phyloP scores from a whole-genome alignment of 352 stramenopile genomes.

The Thraustochytrium striatum region DNA sequence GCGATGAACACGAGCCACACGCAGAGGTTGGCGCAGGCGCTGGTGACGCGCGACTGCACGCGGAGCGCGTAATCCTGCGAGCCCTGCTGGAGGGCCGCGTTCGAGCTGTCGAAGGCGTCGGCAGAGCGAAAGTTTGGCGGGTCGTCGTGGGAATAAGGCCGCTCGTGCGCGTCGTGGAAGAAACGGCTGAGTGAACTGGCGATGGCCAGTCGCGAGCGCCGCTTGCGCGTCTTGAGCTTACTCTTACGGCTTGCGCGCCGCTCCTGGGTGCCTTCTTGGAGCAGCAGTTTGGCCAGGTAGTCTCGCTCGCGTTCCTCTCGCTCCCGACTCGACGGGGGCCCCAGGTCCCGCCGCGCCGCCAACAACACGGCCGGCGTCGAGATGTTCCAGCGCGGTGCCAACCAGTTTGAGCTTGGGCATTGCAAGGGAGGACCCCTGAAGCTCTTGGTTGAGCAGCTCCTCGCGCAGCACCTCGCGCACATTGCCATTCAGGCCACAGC shows the following conservation, averaged over 20 bases:
- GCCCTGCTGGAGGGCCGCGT: too few species aligned
- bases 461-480: not conserved
- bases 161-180: slow-evolving; percentile 11
- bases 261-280: not conserved
- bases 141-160: not conserved
- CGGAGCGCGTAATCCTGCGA: too few species aligned
- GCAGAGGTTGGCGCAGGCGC: not conserved
- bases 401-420: slow-evolving; percentile 23
- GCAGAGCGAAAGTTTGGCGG: not conserved
- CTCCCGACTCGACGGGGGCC: not conserved
- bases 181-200: not conserved
- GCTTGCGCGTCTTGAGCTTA: not conserved
- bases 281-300: not conserved
- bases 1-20: not conserved
- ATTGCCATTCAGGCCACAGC: not conserved
- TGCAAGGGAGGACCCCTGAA: too few species aligned
- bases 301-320: not conserved
- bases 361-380: not conserved
- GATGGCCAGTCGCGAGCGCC: not conserved
- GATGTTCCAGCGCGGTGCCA: not conserved
- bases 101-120: too few species aligned
- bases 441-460: not conserved
- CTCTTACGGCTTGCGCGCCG: not conserved
- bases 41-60: not conserved
- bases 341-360: not conserved